Evolutionary conservation across 352 stramenopile genomes (phyloP).

Genomic region (Phytophthora capsici): DNA sequence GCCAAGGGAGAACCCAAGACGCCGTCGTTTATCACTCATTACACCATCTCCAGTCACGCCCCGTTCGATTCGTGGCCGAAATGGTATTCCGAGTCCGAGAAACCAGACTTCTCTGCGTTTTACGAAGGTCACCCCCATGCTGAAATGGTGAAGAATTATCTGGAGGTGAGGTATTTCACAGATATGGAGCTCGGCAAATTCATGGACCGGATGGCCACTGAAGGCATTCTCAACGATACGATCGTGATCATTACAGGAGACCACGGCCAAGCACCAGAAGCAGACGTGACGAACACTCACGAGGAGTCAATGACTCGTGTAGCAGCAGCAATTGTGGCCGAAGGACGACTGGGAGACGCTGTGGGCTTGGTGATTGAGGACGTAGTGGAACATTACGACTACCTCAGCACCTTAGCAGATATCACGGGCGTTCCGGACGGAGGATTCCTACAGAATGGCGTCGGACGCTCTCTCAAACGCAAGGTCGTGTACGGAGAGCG

Average conservation of each 20-base stretch:
- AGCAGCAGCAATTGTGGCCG: constrained; percentile 38
- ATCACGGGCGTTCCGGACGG: constrained; percentile 39
- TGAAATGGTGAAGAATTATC: constrained; percentile 40
- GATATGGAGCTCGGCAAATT: constrained; percentile 58
- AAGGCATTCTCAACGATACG: constrained; percentile 57
- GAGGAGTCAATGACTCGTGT: constrained; percentile 44
- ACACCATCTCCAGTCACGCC: constrained; percentile 69
- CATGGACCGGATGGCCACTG: constrained; percentile 49
- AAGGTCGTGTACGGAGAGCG: constrained; percentile 36
- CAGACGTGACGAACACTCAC: constrained; percentile 39
- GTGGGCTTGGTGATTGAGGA: constrained; percentile 39
- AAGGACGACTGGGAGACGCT: constrained; percentile 38
- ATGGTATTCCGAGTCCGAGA: constrained; percentile 40
- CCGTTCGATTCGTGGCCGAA: constrained; percentile 43
- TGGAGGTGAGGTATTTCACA: constrained; percentile 53
- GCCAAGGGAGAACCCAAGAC: constrained; percentile 31
- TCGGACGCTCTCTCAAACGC: constrained; percentile 53
- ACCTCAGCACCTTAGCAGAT: constrained; percentile 48
- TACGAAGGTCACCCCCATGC: constrained; percentile 32
- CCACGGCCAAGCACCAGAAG: constrained; percentile 54
- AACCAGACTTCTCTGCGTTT: constrained; percentile 50
- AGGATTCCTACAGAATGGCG: constrained; percentile 43
- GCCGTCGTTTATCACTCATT: constrained; percentile 61
- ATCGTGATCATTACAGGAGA: constrained; percentile 64
- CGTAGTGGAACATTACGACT: constrained; percentile 44